Conservation (phyloP, 1,284 basidiomycete species). For the Ceratobasidium sp. region DNA sequence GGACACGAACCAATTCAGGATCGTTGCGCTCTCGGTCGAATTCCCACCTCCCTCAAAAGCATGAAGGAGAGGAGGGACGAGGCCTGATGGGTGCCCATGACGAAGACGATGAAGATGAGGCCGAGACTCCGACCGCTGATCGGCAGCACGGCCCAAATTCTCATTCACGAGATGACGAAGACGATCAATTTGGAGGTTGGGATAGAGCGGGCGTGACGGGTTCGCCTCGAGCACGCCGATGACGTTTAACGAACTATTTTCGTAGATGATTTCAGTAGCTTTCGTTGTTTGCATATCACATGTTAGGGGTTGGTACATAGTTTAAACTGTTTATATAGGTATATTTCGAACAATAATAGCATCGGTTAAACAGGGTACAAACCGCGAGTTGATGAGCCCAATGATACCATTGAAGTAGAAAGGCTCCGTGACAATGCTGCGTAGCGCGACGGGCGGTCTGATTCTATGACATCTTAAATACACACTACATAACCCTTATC, state of each 20-base stretch:
- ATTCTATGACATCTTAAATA: no score
- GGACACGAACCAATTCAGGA: constrained; percentile 7
- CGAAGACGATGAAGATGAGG: constrained; percentile 48
- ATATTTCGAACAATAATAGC: constrained; percentile 12
- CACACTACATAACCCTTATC: no score
- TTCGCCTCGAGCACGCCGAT: constrained; percentile 26
- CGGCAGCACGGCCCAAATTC: constrained; percentile 1
- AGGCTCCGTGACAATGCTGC: no score
- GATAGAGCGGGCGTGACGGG: constrained; percentile 32
- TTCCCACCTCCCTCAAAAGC: constrained; percentile 29
- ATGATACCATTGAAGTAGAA: no score
- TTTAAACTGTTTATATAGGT: constrained; percentile 7
- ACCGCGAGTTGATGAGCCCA: no score
- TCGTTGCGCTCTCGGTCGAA: constrained; percentile 9
- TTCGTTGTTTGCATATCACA: constrained; percentile 10
- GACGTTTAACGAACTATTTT: not conserved
- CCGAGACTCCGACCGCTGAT: constrained; percentile 30
- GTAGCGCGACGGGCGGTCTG: no score
- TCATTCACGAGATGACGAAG: constrained; percentile 38
- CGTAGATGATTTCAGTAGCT: constrained; percentile 2
- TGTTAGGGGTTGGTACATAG: constrained; percentile 7
- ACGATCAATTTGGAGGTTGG: constrained; percentile 53
- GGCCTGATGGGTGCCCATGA: constrained; percentile 43
- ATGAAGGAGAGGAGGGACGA: constrained; percentile 42
- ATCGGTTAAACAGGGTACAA: not conserved